Evolutionary conservation across 1,139 yeast species (phyloP).

Genomic region (Debaryomyces sp.): DNA sequence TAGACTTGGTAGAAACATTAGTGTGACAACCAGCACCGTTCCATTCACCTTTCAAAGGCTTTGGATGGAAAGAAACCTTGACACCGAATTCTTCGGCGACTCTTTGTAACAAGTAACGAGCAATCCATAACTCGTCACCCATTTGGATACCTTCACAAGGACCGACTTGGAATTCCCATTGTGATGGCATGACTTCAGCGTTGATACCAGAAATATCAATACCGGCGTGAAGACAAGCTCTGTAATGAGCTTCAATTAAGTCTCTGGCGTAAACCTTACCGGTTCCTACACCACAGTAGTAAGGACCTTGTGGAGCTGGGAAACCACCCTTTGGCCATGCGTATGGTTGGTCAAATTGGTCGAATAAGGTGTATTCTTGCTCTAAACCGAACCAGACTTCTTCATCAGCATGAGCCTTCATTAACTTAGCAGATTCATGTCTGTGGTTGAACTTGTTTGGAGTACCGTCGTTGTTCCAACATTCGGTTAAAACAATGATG

Average conservation of each 20-base stretch:
- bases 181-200: conserved; percentile 99
- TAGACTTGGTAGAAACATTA: conserved; percentile 87
- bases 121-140: conserved; percentile 98
- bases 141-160: conserved; percentile 93
- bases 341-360: conserved; percentile 84
- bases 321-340: conserved; percentile 99
- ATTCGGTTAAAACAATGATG: conserved; percentile 90
- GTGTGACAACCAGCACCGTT: conserved; percentile 99
- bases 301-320: conserved; percentile 99
- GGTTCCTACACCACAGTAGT: conserved; percentile 99
- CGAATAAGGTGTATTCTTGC: conserved; percentile 97
- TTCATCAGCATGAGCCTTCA: conserved; percentile 88
- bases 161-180: conserved; percentile 99
- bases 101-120: conserved; percentile 89
- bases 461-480: conserved; percentile 98
- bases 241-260: conserved; percentile 97
- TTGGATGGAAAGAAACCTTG: conserved; percentile 98
- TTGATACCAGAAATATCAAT: conserved; percentile 91
- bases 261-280: conserved; percentile 98
- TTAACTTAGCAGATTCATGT: conserved; percentile 94
- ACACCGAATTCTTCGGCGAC: conserved; percentile 99
- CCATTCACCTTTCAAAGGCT: conserved; percentile 99
- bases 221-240: conserved; percentile 95
- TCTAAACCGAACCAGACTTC: conserved; percentile 97
- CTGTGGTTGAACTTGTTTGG: conserved; percentile 98